These are phyloP conservation scores for Epichloe uncinata DNA, from an alignment of 2,329 filamentous ascomycete genomes.

Conservation along the genomic window DNA sequence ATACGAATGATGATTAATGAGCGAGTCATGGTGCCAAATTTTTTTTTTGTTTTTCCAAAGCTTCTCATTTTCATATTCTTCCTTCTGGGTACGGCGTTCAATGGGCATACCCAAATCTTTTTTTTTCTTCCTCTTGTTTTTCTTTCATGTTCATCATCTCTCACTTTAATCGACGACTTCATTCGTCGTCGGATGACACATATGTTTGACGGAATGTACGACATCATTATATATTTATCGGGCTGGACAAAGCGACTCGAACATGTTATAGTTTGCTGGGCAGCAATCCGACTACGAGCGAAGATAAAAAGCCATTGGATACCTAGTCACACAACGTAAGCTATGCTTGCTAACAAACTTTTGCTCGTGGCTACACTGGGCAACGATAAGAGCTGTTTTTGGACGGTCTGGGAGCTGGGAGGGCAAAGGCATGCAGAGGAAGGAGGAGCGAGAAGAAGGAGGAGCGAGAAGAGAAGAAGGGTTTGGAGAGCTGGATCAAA, in stretches of 20 bases:
- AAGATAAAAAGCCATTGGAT: background rate
- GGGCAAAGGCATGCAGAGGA: background rate
- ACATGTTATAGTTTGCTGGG: background rate
- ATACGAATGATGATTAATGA: slow-evolving; percentile 22
- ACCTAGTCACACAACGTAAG: background rate
- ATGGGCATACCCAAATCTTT: slow-evolving; percentile 10
- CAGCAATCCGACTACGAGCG: background rate
- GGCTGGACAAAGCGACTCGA: background rate
- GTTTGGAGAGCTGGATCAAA: background rate
- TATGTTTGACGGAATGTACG: slow-evolving; percentile 1
- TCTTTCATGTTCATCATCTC: slow-evolving; percentile 7
- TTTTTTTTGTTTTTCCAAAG: background rate
- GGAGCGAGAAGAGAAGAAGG: too few relatives aligned
- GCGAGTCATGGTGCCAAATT: background rate
- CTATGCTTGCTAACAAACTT: background rate
- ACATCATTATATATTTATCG: background rate
- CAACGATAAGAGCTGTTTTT: background rate
- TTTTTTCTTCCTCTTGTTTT: slow-evolving; percentile 6
- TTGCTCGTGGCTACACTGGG: background rate
- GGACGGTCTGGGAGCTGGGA: background rate
- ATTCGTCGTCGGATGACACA: background rate
- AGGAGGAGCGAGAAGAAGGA: background rate
- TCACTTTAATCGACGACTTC: background rate
- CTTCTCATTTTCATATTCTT: slow-evolving; percentile 2
- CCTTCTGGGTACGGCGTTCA: slow-evolving; percentile 11